These are phyloP conservation scores for Drosera capensis DNA, from an alignment of 148 eudicot species.

Conservation along the genomic window DNA sequence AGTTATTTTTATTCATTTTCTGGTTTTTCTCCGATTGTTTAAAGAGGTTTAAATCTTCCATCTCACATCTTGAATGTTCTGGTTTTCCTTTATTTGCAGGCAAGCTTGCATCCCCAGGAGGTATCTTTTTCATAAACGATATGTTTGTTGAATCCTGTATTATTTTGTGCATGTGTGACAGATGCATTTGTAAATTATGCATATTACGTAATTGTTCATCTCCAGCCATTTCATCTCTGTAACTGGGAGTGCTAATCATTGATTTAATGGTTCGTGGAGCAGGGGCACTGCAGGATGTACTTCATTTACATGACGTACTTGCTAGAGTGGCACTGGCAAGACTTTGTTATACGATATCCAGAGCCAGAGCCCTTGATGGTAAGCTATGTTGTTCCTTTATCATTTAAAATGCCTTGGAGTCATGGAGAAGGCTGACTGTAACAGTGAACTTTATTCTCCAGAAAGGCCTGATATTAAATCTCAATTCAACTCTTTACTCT, in stretches of 20 bases:
- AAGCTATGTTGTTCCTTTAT: constrained; percentile 8
- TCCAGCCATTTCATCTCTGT: background rate
- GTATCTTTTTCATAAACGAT: too few species aligned
- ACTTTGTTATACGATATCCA: constrained; percentile 79
- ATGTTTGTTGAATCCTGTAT: constrained; percentile 4
- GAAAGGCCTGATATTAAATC: constrained; percentile 91
- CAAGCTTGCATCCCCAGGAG: constrained; percentile 71
- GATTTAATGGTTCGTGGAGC: constrained; percentile 15
- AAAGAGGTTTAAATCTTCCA: background rate
- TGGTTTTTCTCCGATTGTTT: background rate
- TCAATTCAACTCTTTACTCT: constrained; percentile 71
- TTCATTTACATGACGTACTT: constrained; percentile 94
- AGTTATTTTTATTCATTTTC: background rate
- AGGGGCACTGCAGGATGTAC: constrained; percentile 92
- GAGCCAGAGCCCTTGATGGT: constrained; percentile 94
- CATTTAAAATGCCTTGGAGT: constrained; percentile 5
- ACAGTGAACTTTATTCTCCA: constrained; percentile 20
- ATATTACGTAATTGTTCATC: background rate
- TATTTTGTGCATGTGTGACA: background rate
- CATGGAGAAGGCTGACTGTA: constrained; percentile 4
- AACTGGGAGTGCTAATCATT: background rate
- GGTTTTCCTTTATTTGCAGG: constrained; percentile 37
- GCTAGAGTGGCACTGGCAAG: constrained; percentile 97
- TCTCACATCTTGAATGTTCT: constrained; percentile 5
- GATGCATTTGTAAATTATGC: background rate